These are phyloP conservation scores for Penicillium sp. DNA, from an alignment of 2,329 filamentous ascomycete species.

Conservation along the genomic window DNA sequence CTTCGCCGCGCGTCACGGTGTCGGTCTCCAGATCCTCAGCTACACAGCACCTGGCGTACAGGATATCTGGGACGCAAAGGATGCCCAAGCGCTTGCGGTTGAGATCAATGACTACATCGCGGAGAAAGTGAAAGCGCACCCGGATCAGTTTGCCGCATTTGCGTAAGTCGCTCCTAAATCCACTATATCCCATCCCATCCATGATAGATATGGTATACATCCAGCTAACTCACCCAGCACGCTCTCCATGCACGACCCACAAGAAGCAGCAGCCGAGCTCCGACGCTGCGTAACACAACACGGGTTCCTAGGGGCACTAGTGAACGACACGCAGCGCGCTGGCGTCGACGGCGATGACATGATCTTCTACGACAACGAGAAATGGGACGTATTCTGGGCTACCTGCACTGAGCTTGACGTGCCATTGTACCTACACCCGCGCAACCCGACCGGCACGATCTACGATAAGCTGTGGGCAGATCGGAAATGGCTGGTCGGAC, in stretches of 20 bases:
- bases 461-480: constrained; percentile 59
- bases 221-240: constrained; percentile 22
- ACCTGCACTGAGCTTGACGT: constrained; percentile 59
- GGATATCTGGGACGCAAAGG: constrained; percentile 45
- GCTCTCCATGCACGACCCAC: constrained; percentile 42
- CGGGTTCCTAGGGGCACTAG: constrained; percentile 62
- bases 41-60: constrained; percentile 51
- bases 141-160: constrained; percentile 47
- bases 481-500: constrained; percentile 59
- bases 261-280: constrained; percentile 41
- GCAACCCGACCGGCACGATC: constrained; percentile 56
- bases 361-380: constrained; percentile 62
- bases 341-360: constrained; percentile 59
- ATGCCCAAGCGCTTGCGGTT: constrained; percentile 45
- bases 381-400: constrained; percentile 60
- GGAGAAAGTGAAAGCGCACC: constrained; percentile 41
- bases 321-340: constrained; percentile 62
- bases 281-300: constrained; percentile 53
- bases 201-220: neutral
- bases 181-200: neutral
- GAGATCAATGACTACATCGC: constrained; percentile 51
- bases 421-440: constrained; percentile 63
- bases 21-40: constrained; percentile 49
- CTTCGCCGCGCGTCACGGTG: constrained; percentile 46
- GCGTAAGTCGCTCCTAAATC: constrained; percentile 28